Base-by-base conservation (phyloP, 1,284 basidiomycete species). In the Microbotryum violaceum region DNA sequence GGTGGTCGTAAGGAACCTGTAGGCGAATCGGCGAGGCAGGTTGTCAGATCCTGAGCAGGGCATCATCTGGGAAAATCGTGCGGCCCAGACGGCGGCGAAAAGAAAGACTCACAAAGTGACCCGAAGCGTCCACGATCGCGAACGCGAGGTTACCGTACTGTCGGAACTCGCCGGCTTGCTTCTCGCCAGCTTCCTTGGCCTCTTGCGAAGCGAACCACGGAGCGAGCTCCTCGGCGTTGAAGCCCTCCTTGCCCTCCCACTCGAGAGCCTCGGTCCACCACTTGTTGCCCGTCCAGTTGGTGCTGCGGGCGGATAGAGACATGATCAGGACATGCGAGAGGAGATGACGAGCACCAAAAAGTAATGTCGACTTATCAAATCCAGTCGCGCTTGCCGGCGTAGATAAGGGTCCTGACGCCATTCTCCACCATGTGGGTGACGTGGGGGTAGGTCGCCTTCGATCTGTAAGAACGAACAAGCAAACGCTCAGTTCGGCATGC, bases 1-100 rank as follows among this genome's bases (percentile, higher is more conserved):
- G 71, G 23, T 70, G 66, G 54, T 70, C 68, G 37, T 64, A 71
- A 5, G 71, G 71, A 6, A 70, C 69, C 64, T 65, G 50, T n/a
- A 23, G 48, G 12, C 21, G 25, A 31, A 1, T 8, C 27, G 14
- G 18, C 45, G 23, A 56, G 31, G 23, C 23, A 47, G 21, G 47
- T 29, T 31, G 21, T n/a, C 2, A 50, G 27, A n/a, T 6, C 21
- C 23, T 20, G 20, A 20, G 61, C 55, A 27, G 54, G 50, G 20
- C 45, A 48, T 31, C 51, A 49, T 44, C 42, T 52, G 14, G 54
- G 52, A 31, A 27, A n/a, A 9, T 45, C 31, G 2, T 25, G 8
- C 23, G 18, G 31, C 8, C 12, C 37, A 42, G 37, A 37, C 37
- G 37, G 37, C 37, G 12, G 37, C 20, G 42, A 45, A n/a, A 23